These are phyloP conservation scores for Heliamphora ciliata DNA, from an alignment of 179 eudicot species.

Conservation along the genomic window DNA sequence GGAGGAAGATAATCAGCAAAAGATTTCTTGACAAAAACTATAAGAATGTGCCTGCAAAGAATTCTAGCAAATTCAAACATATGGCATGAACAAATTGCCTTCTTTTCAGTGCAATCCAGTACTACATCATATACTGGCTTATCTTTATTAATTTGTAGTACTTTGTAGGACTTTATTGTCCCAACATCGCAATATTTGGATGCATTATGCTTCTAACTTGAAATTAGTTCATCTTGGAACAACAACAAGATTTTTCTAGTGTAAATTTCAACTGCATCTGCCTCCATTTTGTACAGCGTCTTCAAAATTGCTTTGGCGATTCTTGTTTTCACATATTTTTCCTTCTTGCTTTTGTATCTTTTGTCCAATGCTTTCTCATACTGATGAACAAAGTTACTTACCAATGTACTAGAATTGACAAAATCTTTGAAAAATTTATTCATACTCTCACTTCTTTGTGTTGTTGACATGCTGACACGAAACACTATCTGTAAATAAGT, in stretches of 20 bases:
- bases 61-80: background rate
- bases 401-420: too few species aligned
- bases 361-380: too few species aligned
- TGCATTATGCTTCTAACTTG: background rate
- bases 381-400: too few species aligned
- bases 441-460: too few species aligned
- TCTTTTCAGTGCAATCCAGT: background rate
- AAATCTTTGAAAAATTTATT: too few species aligned
- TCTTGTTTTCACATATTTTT: too few species aligned
- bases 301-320: background rate
- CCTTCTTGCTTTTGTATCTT: too few species aligned
- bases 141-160: background rate
- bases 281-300: background rate
- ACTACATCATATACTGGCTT: background rate
- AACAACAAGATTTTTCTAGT: background rate
- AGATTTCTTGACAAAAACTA: too few species aligned
- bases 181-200: background rate
- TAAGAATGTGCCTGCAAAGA: background rate
- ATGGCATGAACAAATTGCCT: constrained; percentile 5
- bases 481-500: too few species aligned
- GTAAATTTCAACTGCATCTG: background rate
- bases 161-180: background rate
- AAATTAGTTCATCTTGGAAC: background rate
- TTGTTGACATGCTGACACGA: too few species aligned
- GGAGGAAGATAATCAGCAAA: background rate